phyloP scores from a whole-genome alignment of 1,284 basidiomycete species.

The Acaromyces ingoldii region DNA sequence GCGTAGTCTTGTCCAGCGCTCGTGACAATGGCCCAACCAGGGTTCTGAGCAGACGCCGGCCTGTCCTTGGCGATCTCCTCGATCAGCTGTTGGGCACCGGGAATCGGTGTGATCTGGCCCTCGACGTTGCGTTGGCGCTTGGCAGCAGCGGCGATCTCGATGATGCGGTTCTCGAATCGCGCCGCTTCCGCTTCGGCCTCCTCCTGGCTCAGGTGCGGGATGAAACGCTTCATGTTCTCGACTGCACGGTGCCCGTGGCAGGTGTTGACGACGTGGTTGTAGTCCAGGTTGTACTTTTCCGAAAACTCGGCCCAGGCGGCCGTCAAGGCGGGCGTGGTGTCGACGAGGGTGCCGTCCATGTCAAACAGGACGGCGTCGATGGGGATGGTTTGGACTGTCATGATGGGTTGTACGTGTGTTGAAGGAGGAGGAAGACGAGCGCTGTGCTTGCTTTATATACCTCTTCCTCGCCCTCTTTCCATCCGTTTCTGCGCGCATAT shows the following conservation, averaged over 20 bases:
- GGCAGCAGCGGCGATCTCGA: conserved; percentile 26
- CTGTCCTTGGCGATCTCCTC: conserved; percentile 19
- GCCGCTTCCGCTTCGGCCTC: conserved; percentile 31
- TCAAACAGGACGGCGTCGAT: conserved; percentile 36
- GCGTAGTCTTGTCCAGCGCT: conserved; percentile 46
- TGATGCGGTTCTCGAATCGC: conserved; percentile 42
- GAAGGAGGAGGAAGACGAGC: too few relatives aligned
- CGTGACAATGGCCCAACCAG: conserved; percentile 50
- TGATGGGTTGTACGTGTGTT: too few relatives aligned
- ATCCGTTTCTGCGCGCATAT: too few relatives aligned
- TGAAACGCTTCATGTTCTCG: conserved; percentile 43
- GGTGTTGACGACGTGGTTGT: conserved; percentile 38
- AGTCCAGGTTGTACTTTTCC: conserved; percentile 39
- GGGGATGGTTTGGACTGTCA: conserved; percentile 4
- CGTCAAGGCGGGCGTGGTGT: conserved; percentile 46
- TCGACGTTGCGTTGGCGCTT: not conserved
- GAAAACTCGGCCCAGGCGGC: conserved; percentile 43
- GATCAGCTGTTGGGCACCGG: conserved; percentile 39
- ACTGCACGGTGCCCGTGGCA: conserved; percentile 47
- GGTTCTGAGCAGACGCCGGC: conserved; percentile 1
- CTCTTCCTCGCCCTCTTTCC: too few relatives aligned
- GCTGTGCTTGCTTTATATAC: too few relatives aligned
- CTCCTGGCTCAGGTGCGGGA: conserved; percentile 30
- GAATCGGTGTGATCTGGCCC: conserved; percentile 42
- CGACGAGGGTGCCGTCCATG: conserved; percentile 51